Conservation (phyloP, 371 early-diverging fungal genomes). For the Dichotomocladium elegans region DNA sequence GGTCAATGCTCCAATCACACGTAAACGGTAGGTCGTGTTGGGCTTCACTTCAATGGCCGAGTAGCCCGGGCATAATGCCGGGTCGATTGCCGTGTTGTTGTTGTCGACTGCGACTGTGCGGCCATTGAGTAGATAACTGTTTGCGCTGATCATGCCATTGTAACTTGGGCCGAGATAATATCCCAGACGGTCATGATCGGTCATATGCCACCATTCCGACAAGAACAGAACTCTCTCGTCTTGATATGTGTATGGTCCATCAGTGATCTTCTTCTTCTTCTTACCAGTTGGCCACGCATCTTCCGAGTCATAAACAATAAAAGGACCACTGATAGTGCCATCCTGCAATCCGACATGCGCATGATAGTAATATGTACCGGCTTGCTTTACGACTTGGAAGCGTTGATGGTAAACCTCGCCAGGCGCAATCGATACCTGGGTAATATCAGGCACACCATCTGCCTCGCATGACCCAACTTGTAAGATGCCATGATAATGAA, state of each 20-base stretch:
- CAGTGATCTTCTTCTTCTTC: conserved; percentile 1
- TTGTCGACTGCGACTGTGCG: conserved; percentile 13
- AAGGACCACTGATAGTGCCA: conserved; percentile 42
- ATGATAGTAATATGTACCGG: conserved; percentile 55
- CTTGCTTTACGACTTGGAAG: conserved; percentile 34
- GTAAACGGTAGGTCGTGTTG: conserved; percentile 31
- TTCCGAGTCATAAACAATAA: conserved; percentile 41
- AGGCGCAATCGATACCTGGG: conserved; percentile 50
- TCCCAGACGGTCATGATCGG: conserved; percentile 12
- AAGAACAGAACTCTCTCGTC: conserved; percentile 38
- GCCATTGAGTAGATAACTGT: conserved; percentile 44
- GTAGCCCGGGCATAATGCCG: conserved; percentile 20
- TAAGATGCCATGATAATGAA: conserved; percentile 44
- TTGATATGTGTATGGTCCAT: conserved; percentile 22
- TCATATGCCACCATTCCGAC: conserved; percentile 46
- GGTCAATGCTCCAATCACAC: conserved; percentile 30
- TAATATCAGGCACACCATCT: conserved; percentile 61
- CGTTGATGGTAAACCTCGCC: conserved; percentile 45
- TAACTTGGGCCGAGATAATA: conserved; percentile 25
- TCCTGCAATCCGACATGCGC: conserved; percentile 42
- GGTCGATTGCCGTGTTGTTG: not conserved
- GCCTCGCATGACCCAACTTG: conserved; percentile 28
- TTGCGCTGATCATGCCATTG: conserved; percentile 19
- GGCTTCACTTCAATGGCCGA: conserved; percentile 18
- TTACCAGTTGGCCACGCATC: conserved; percentile 9